These are phyloP conservation scores for Coemansia sp. DNA, from an alignment of 192 early-diverging fungal genomes.

Conservation along the genomic window DNA sequence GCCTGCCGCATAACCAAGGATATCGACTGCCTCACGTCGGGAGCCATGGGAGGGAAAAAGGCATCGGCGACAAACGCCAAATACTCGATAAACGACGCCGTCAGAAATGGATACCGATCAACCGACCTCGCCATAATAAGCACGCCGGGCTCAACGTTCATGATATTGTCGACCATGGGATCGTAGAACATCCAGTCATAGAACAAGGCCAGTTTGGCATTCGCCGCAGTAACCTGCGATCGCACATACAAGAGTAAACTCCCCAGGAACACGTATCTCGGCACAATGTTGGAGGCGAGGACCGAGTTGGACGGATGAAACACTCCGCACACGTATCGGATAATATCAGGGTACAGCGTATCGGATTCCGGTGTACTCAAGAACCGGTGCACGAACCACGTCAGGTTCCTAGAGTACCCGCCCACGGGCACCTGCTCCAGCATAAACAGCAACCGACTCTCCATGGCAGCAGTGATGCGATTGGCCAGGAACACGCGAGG, in stretches of 20 bases:
- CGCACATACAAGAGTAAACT: slow-evolving; percentile 58
- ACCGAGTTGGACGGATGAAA: slow-evolving; percentile 73
- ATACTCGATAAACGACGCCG: slow-evolving; percentile 69
- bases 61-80: slow-evolving; percentile 59
- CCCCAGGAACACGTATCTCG: slow-evolving; percentile 68
- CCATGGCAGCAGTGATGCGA: slow-evolving; percentile 69
- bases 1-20: slow-evolving; percentile 58
- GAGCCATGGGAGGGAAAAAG: slow-evolving; percentile 56
- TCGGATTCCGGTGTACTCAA: slow-evolving; percentile 60
- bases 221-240: slow-evolving; percentile 59
- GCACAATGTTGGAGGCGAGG: slow-evolving; percentile 67
- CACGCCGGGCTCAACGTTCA: slow-evolving; percentile 73
- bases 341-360: slow-evolving; percentile 62
- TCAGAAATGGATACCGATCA: slow-evolving; percentile 63
- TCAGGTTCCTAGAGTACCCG: slow-evolving; percentile 58
- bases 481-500: slow-evolving; percentile 59
- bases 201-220: slow-evolving; percentile 71
- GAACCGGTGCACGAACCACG: slow-evolving; percentile 67
- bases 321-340: slow-evolving; percentile 70
- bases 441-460: slow-evolving; percentile 62
- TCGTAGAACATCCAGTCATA: slow-evolving; percentile 79
- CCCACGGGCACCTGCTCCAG: slow-evolving; percentile 58
- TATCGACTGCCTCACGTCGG: slow-evolving; percentile 54
- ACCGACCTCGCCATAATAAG: slow-evolving; percentile 68
- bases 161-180: slow-evolving; percentile 63